A percentile compares a stretch with the other conserved stretches of the same genome.
phyloP scores from a whole-genome alignment of 1,284 basidiomycete genomes.

The Cutaneotrichosporon sp. region DNA sequence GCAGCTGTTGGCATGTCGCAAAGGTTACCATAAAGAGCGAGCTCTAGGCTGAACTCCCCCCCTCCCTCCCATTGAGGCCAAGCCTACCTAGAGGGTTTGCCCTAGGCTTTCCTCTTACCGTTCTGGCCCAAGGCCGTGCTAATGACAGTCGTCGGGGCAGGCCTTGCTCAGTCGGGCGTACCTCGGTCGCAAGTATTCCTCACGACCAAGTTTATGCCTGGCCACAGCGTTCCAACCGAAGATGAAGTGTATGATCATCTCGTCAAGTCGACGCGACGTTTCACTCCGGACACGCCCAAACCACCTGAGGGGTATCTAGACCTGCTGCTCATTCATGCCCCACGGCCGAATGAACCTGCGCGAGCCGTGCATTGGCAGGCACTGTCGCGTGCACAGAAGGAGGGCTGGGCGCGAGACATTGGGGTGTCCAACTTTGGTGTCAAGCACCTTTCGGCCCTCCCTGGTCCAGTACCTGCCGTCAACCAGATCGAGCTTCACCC shows the following conservation, averaged over 20 bases:
- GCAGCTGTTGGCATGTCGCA: too few species aligned
- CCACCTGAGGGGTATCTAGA: conserved; percentile 57
- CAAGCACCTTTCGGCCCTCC: conserved; percentile 72
- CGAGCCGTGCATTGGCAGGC: conserved; percentile 38
- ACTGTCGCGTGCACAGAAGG: conserved; percentile 48
- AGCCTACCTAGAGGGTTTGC: too few species aligned
- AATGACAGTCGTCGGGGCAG: conserved; percentile 30
- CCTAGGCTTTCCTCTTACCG: too few species aligned
- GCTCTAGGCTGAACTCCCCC: too few species aligned
- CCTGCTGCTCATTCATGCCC: conserved; percentile 65
- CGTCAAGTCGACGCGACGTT: conserved; percentile 20
- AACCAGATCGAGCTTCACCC: conserved; percentile 73
- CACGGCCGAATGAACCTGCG: conserved; percentile 29
- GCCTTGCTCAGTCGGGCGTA: conserved; percentile 15
- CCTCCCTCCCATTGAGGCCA: neutral
- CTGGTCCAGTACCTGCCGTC: conserved; percentile 62
- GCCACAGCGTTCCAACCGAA: conserved; percentile 50
- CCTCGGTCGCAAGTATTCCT: conserved; percentile 41
- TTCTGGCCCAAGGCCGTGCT: neutral
- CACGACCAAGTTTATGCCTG: conserved; percentile 61
- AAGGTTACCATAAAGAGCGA: too few species aligned
- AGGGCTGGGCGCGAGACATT: conserved; percentile 64
- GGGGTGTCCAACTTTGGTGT: conserved; percentile 75
- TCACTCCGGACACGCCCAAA: conserved; percentile 10
- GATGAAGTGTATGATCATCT: conserved; percentile 47